phyloP scores from a whole-genome alignment of 768 basidiomycete species.

The Rhizopogon rudus region DNA sequence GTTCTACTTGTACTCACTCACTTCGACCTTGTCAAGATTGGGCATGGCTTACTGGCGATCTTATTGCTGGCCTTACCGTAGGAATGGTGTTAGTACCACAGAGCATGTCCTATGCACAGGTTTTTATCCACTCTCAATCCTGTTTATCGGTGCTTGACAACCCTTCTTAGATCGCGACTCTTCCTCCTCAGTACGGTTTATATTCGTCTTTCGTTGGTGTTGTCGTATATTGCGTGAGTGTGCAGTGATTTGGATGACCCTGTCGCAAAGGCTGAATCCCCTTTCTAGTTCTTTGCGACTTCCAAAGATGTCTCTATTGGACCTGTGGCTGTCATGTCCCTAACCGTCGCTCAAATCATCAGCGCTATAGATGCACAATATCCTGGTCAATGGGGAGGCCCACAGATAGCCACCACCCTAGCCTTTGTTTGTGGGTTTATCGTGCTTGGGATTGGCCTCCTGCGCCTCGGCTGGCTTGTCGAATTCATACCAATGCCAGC shows the following conservation, averaged over 20 bases:
- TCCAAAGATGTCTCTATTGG: constrained; percentile 99
- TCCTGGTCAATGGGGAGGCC: constrained; percentile 55
- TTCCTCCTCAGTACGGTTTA: constrained; percentile 84
- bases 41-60: constrained; percentile 80
- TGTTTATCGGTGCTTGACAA: background rate
- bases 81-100: constrained; percentile 96
- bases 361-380: constrained; percentile 48
- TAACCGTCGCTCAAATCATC: constrained; percentile 82
- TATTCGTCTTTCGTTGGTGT: constrained; percentile 93
- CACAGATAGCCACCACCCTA: constrained; percentile 78
- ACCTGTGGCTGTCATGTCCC: constrained; percentile 97
- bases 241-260: background rate
- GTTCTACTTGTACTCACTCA: constrained; percentile 1
- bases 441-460: constrained; percentile 82
- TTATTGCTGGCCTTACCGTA: constrained; percentile 89
- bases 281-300: constrained; percentile 81
- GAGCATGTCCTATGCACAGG: constrained; percentile 84
- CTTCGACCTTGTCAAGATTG: constrained; percentile 39
- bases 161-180: constrained; percentile 63
- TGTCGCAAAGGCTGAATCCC: background rate
- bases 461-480: constrained; percentile 90
- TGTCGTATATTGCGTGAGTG: constrained; percentile 72
- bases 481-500: constrained; percentile 90
- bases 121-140: constrained; percentile 19
- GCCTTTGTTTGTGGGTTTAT: constrained; percentile 90